Evolutionary conservation across 345 rosid genomes (phyloP), one percentile per base, ranked within the genome.

Genomic region (Cardamine resedifolia): DNA sequence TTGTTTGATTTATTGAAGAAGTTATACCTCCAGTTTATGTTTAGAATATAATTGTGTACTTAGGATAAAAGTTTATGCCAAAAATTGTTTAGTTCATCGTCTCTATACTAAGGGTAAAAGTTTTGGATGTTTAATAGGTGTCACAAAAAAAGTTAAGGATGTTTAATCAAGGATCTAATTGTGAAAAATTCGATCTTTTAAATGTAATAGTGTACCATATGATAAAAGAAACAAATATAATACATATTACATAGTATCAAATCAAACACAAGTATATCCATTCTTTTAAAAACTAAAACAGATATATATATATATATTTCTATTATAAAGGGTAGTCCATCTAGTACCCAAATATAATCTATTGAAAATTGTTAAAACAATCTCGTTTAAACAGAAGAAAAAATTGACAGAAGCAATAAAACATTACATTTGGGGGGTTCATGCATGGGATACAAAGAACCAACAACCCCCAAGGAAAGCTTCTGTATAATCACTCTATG

Each of bases 401-500:
- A 66, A 28, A 12, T 1, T 48, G 55, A 38, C 7, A 15, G 38
- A 58, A 59, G 51, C 55, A 59, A 41, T 34, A 66, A 59, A 50
- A 67, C 78, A 59, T 30, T 67, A 59, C 63, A 74, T 2, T 52
- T 11, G 47, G 49, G 60, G 48, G 43, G n/a, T 49, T 58, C n/a
- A 64, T 64, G 64, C 28, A 41, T 39, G 41, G 34, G 57, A 64
- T 44, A 64, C 70, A 64, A 47, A n/a, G 52, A 66, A 66, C 72
- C 71, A 65, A 30, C 41, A 45, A 52, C 16, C 43, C 49, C n/a
- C 41, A 26, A 7, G 28, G 43, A 33, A 48, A 53, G 76, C 75
- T 82, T 74, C 34, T 38, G 57, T 31, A 12, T 36, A 53, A 68
- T 91, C 90, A 95, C 79, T 95, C 97, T 66, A 90, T 76, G 79